Conservation (phyloP, 2,329 filamentous ascomycete genomes). For the Dothistroma septosporum region DNA sequence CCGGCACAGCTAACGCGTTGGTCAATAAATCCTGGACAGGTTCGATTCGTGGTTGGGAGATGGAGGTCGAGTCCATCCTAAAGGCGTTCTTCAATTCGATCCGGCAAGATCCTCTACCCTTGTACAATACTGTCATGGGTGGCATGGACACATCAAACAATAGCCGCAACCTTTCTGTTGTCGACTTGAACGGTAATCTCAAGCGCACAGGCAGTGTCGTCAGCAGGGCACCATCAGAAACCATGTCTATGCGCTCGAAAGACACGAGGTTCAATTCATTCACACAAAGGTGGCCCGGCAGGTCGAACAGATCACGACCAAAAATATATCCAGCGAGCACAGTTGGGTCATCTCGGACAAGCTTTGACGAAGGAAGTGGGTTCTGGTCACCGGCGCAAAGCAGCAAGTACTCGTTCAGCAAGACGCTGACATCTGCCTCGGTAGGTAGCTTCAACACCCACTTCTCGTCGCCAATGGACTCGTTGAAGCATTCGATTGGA, state of each 20-base stretch:
- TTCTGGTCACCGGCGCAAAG: constrained; percentile 88
- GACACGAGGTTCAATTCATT: constrained; percentile 54
- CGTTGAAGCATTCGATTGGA: constrained; percentile 91
- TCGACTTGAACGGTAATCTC: constrained; percentile 46
- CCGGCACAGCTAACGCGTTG: constrained; percentile 66
- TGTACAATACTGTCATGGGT: constrained; percentile 66
- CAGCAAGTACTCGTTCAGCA: constrained; percentile 87
- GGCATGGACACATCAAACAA: constrained; percentile 13
- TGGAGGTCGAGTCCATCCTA: constrained; percentile 82
- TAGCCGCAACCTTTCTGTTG: constrained; percentile 59
- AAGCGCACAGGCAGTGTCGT: constrained; percentile 85
- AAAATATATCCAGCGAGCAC: constrained; percentile 72
- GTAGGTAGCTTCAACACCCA: constrained; percentile 83
- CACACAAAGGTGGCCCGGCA: constrained; percentile 64
- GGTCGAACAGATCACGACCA: constrained; percentile 79
- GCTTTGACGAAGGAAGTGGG: constrained; percentile 83
- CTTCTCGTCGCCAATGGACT: constrained; percentile 53
- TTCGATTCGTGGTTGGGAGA: constrained; percentile 74
- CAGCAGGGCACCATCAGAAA: constrained; percentile 88
- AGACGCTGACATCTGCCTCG: constrained; percentile 86
- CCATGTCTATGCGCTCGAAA: constrained; percentile 64
- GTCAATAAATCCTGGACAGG: constrained; percentile 75
- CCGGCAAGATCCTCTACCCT: constrained; percentile 75
- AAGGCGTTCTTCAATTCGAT: constrained; percentile 92
- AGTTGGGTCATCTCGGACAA: constrained; percentile 86